Evolutionary conservation across 164 flowering plant species (phyloP).

Genomic region (Echeveria elegans): DNA sequence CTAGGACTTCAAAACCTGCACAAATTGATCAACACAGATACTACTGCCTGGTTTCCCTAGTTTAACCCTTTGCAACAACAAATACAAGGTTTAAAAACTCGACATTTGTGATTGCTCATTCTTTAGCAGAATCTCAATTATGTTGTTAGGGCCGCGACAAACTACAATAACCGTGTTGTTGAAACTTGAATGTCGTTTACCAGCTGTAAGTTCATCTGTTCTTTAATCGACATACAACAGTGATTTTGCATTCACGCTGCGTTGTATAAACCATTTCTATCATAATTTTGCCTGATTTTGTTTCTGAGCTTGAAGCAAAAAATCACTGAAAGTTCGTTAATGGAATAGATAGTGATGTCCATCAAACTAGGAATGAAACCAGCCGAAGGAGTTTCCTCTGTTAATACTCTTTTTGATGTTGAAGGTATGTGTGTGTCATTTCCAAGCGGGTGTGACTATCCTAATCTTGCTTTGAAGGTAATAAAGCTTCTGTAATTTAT

Average conservation of each 20-base stretch:
- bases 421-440: slow-evolving; percentile 79
- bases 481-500: neutral
- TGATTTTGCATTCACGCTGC: neutral
- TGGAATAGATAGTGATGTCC: slow-evolving; percentile 67
- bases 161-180: slow-evolving; percentile 92
- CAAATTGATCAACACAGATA: too few species aligned
- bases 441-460: slow-evolving; percentile 59
- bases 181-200: slow-evolving; percentile 93
- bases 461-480: slow-evolving; percentile 84
- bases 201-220: slow-evolving; percentile 52
- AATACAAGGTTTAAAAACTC: too few species aligned
- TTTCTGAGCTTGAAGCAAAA: neutral
- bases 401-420: slow-evolving; percentile 88
- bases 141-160: slow-evolving; percentile 95
- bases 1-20: too few species aligned
- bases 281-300: neutral
- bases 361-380: slow-evolving; percentile 87
- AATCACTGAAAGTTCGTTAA: neutral
- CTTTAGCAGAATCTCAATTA: slow-evolving; percentile 92
- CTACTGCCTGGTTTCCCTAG: too few species aligned
- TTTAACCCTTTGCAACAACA: too few species aligned
- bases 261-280: too few species aligned
- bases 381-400: slow-evolving; percentile 59
- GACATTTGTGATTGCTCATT: slow-evolving; percentile 88
- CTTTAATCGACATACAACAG: neutral